Percentiles rank a stretch among this genome's conserved stretches.
These are phyloP conservation scores for Fonsecaea pedrosoi DNA, from an alignment of 2,329 filamentous ascomycete species.

Conservation along the genomic window DNA sequence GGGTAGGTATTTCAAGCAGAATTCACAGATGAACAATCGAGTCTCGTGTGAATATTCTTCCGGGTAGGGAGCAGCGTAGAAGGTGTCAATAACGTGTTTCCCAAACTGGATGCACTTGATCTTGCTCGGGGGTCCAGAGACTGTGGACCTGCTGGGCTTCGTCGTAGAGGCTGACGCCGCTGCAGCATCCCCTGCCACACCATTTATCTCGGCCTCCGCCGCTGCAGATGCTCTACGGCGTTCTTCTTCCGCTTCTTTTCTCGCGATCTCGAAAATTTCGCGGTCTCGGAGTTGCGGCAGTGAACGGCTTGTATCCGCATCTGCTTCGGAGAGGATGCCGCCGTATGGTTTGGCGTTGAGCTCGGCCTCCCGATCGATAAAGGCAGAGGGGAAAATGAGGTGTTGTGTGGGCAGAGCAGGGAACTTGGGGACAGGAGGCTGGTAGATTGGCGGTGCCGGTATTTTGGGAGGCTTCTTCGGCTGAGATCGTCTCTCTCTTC, in stretches of 20 bases:
- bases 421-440: conserved; percentile 54
- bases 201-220: conserved; percentile 66
- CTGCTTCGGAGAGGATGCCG: conserved; percentile 84
- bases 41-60: conserved; percentile 98
- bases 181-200: conserved; percentile 58
- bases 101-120: conserved; percentile 99
- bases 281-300: conserved; percentile 81
- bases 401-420: conserved; percentile 39
- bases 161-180: conserved; percentile 47
- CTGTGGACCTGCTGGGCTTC: conserved; percentile 69
- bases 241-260: conserved; percentile 88
- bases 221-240: conserved; percentile 67
- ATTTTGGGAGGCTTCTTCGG: conserved; percentile 46
- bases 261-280: conserved; percentile 85
- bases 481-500: conserved; percentile 50
- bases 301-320: conserved; percentile 90
- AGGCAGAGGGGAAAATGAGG: conserved; percentile 63
- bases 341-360: conserved; percentile 93
- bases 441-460: conserved; percentile 50
- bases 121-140: conserved; percentile 86
- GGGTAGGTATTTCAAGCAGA: conserved; percentile 99
- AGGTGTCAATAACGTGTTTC: conserved; percentile 96
- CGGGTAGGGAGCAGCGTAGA: conserved; percentile 97
- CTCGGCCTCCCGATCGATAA: conserved; percentile 87
- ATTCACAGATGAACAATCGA: conserved; percentile 98